Conservation (phyloP, 192 early-diverging fungal genomes). For the Backusella parvicylindrica region DNA sequence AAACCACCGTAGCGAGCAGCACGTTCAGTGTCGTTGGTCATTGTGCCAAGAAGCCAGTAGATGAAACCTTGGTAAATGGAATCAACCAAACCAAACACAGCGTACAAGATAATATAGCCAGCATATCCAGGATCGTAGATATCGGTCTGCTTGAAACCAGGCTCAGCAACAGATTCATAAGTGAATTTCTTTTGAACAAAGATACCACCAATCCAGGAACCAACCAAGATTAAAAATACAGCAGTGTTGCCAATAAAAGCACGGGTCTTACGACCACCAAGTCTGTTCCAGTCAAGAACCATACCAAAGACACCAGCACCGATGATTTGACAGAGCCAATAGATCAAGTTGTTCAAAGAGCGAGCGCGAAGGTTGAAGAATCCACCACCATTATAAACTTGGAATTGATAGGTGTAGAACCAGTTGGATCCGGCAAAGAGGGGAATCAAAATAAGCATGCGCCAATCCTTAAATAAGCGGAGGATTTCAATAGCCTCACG, state of each 20-base stretch:
- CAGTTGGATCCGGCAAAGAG: constrained; percentile 73
- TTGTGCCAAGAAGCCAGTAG: constrained; percentile 87
- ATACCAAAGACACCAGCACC: constrained; percentile 62
- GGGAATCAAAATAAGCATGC: constrained; percentile 63
- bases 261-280: constrained; percentile 56
- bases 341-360: constrained; percentile 69
- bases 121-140: constrained; percentile 38
- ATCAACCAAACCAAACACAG: constrained; percentile 74
- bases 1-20: constrained; percentile 75
- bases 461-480: constrained; percentile 59
- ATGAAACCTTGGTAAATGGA: constrained; percentile 78
- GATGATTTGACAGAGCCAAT: constrained; percentile 75
- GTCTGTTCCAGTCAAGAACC: constrained; percentile 60
- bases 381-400: constrained; percentile 53
- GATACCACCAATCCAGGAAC: constrained; percentile 63
- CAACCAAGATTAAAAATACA: constrained; percentile 48
- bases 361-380: constrained; percentile 72
- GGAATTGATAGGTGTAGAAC: constrained; percentile 78
- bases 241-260: constrained; percentile 57
- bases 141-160: constrained; percentile 12
- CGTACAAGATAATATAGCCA: constrained; percentile 66
- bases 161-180: constrained; percentile 24
- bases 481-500: constrained; percentile 50
- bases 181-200: constrained; percentile 56
- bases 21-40: constrained; percentile 77